Evolutionary conservation across 768 basidiomycete species (phyloP), one percentile per base, ranked within the genome.

Genomic region (Boletus speciosus): DNA sequence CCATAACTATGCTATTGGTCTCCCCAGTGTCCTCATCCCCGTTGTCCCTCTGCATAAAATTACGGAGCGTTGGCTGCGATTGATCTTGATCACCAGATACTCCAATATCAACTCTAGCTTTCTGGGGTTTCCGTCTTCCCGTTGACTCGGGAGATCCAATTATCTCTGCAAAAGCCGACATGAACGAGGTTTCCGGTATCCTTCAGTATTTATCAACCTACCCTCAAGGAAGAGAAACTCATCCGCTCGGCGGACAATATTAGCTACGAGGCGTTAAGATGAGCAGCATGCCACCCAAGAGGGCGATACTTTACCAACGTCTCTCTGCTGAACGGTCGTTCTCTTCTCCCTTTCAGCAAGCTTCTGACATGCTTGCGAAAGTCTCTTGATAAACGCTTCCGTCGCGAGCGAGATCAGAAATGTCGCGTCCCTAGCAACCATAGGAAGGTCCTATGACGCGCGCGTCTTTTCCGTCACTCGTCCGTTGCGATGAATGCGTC

Each of bases 171-270:
- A 38, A 10, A 44, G 6, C 29, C 16, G 16, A 29, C 19, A 45
- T 60, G 37, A 49, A 25, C 19, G 34, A 52, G 16, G n/a, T 38
- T 43, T 36, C 27, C 29, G 8, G 23, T 10, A 34, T 36, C 44
- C 10, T 14, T 32, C 32, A n/a, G 36, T 4, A 19, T 25, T 23
- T 10, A 25, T 25, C 1, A 8, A 41, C 71, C 15, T 59, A 88
- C 89, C 90, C 70, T 89, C 85, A 6, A 92, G 78, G 64, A 92
- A 92, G 43, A 86, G 64, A 61, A 88, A 91, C 57, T 92, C 90
- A 46, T 90, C 87, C 46, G 76, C 83, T 61, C 79, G 81, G 51
- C 84, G 77, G 31, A 84, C 81, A 10, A 83, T 81, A 9, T 76
- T 75, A 5, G 81, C 89, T 90, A 54, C 14, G 52, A 51, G n/a